A percentile compares a stretch with the other conserved stretches of the same genome.
Conservation (phyloP, 208 protist genomes). For the Trypanosomatidae sp. region DNA sequence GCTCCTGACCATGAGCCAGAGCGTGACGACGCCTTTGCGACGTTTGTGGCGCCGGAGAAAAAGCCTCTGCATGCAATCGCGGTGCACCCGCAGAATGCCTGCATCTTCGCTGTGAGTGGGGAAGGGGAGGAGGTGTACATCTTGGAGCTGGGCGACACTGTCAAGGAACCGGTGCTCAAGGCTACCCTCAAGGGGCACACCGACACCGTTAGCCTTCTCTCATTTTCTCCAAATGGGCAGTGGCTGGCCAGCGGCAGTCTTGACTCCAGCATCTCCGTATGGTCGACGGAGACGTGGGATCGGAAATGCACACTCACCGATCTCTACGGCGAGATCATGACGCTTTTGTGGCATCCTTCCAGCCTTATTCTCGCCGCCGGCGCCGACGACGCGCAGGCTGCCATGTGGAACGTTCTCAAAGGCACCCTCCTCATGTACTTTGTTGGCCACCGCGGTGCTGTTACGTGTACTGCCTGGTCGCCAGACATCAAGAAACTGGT, state of each 20-base stretch:
- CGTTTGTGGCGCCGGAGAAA: conserved; percentile 44
- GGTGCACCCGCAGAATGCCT: conserved; percentile 40
- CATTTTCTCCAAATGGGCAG: conserved; percentile 81
- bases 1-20: conserved; percentile 73
- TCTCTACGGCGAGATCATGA: conserved; percentile 80
- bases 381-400: conserved; percentile 88
- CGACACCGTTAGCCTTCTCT: conserved; percentile 78
- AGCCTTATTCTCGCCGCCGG: conserved; percentile 91
- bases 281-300: conserved; percentile 84
- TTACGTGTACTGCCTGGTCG: conserved; percentile 87
- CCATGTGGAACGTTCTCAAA: conserved; percentile 94
- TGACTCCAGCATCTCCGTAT: conserved; percentile 71
- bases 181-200: conserved; percentile 65
- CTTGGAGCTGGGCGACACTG: conserved; percentile 18
- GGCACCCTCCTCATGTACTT: conserved; percentile 92
- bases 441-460: conserved; percentile 82
- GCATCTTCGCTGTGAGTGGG: conserved; percentile 58
- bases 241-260: conserved; percentile 77
- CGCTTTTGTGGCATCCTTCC: conserved; percentile 93
- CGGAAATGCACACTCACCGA: conserved; percentile 73
- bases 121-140: conserved; percentile 83
- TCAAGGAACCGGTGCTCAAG: conserved; percentile 16
- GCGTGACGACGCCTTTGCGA: conserved; percentile 74
- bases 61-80: conserved; percentile 71
- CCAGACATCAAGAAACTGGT: conserved; percentile 88